Base-by-base conservation (phyloP, 2,329 filamentous ascomycete species). In the Penicillium sp. region DNA sequence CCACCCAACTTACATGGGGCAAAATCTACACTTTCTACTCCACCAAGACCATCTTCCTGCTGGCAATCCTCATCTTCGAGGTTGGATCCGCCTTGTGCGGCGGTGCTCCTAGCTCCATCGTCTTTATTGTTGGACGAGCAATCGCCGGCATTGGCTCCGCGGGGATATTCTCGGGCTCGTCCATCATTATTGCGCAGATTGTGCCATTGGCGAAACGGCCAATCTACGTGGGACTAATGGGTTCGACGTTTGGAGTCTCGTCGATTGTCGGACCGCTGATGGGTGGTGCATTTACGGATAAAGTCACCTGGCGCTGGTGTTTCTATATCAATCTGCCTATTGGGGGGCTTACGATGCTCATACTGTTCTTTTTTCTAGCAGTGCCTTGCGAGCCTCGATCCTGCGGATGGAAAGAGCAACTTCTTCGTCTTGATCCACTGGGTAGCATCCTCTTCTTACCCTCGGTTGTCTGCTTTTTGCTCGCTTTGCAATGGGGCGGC, bases 201-300 rank as follows among this genome's bases (percentile, higher is more conserved):
- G 72, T 81, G 42, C 79, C 80, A 3, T 70, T 83, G 9, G 65
- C 73, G 5, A 77, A 79, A 55, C 72, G 80, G 5, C 33, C 79
- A 74, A 53, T 66, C 5, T 63, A 63, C 28, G 59, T 65, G 9
- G 65, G 64, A 1, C 58, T 81, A 37, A 72, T 81, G 42, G 76
- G 76, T 9, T 76, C 71, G 43, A 78, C 81, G 69, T 82, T 76
- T 65, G 80, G 79, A 11, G 73, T 83, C 43, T 77, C 77, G 1
- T 66, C 66, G 5, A 65, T 73, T 37, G 64, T 67, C 11, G 69
- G 68, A 4, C 71, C 71, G 3, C 58, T 72, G 36, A 56, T 75
- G 36, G 73, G 73, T 26, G 73, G 73, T n/a, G 70, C 62, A 5
- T 74, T 73, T 46, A 74, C 70, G 5, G 69, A 71, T 56, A 46